These are phyloP conservation scores for Quercus mongolica DNA, from an alignment of 306 rosid genomes.

Conservation along the genomic window DNA sequence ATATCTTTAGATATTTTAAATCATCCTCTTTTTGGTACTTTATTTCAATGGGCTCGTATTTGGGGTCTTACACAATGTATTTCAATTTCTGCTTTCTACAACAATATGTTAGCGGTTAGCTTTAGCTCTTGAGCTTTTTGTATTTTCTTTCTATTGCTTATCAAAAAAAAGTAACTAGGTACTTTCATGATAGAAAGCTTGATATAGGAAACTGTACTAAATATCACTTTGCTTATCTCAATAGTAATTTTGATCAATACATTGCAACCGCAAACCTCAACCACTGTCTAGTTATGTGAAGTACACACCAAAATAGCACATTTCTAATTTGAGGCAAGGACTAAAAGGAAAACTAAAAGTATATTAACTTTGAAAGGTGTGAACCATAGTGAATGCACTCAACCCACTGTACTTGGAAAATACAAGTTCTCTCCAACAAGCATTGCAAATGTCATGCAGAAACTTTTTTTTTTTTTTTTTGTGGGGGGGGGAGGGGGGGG, in stretches of 20 bases:
- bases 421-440: not conserved
- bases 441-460: not conserved
- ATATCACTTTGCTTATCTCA: not conserved
- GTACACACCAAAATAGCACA: not conserved
- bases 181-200: not conserved
- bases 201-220: not conserved
- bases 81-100: too few relatives aligned
- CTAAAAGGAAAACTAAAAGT: not conserved
- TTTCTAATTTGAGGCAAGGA: not conserved
- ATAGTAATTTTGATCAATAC: not conserved
- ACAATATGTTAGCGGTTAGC: too few relatives aligned
- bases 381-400: not conserved
- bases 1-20: too few relatives aligned
- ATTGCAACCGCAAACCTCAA: not conserved
- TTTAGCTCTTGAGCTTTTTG: too few relatives aligned
- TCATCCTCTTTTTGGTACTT: too few relatives aligned
- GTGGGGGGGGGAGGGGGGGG: too few relatives aligned
- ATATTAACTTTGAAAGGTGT: not conserved
- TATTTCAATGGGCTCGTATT: too few relatives aligned
- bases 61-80: too few relatives aligned
- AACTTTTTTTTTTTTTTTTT: not conserved
- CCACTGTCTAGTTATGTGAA: not conserved
- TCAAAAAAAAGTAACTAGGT: not conserved
- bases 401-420: not conserved
- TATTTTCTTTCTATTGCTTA: too few relatives aligned